Conservation (phyloP, 1,284 basidiomycete species). For the Blastosporella zonata region DNA sequence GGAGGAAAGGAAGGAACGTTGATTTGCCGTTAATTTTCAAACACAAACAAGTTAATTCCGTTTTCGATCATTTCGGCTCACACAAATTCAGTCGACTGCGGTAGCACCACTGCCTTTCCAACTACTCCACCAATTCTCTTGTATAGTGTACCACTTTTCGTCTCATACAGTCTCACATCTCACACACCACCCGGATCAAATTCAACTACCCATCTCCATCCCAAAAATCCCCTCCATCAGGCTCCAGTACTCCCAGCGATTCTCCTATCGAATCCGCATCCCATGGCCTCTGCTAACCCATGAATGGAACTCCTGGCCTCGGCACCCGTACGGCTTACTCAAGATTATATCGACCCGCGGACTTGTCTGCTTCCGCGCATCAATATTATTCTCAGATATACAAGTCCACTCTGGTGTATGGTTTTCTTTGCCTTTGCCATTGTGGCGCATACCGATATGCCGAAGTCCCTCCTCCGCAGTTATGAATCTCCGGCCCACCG, state of each 20-base stretch:
- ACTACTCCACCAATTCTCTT: no score
- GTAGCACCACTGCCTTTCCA: no score
- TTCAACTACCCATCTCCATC: constrained; percentile 38
- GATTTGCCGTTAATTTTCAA: constrained; percentile 7
- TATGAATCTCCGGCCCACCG: constrained; percentile 43
- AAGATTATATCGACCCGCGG: constrained; percentile 53
- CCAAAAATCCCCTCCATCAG: constrained; percentile 48
- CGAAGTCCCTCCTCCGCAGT: constrained; percentile 25
- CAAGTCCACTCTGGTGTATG: constrained; percentile 51
- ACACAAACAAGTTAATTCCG: constrained; percentile 1
- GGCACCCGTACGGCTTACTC: constrained; percentile 40
- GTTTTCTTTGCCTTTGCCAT: constrained; percentile 40
- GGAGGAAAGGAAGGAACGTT: constrained; percentile 21
- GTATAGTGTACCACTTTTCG: no score
- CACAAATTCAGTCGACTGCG: background rate
- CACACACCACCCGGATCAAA: constrained; percentile 9
- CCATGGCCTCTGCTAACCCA: constrained; percentile 51
- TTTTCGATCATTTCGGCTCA: constrained; percentile 11
- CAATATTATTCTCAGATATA: constrained; percentile 59
- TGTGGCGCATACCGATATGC: constrained; percentile 56
- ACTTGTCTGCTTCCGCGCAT: constrained; percentile 34
- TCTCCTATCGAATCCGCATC: constrained; percentile 47
- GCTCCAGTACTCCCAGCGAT: constrained; percentile 45
- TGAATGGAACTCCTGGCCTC: constrained; percentile 59
- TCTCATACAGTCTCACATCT: background rate